phyloP scores from a whole-genome alignment of 345 rosid species.

The Salix purpurea region DNA sequence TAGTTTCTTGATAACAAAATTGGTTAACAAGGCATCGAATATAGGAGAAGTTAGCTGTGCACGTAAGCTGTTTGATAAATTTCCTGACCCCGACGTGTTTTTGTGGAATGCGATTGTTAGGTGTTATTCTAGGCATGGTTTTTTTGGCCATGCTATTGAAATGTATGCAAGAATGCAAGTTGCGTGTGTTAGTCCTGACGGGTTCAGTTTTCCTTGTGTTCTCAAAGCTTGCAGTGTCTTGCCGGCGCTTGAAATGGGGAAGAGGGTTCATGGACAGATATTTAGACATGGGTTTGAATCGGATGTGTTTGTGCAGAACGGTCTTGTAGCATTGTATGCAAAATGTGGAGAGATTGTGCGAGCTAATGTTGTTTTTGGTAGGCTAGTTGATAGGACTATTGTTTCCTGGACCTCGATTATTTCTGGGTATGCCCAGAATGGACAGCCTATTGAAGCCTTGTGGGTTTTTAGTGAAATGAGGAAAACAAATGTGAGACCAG shows the following conservation, averaged over 20 bases:
- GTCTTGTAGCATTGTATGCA: conserved; percentile 61
- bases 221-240: conserved; percentile 57
- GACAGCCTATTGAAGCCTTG: conserved; percentile 53
- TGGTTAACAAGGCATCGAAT: conserved; percentile 25
- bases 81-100: conserved; percentile 50
- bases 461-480: conserved; percentile 51
- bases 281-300: conserved; percentile 53
- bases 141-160: conserved; percentile 38
- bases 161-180: conserved; percentile 50
- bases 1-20: conserved; percentile 50
- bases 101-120: conserved; percentile 60
- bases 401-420: conserved; percentile 73
- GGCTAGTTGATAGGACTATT: conserved; percentile 42
- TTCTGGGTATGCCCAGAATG: conserved; percentile 66
- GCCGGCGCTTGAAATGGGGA: conserved; percentile 38
- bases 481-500: conserved; percentile 41
- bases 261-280: conserved; percentile 50
- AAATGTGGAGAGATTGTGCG: conserved; percentile 43
- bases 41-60: conserved; percentile 46
- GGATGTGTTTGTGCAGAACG: conserved; percentile 65
- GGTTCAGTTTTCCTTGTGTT: conserved; percentile 50
- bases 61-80: conserved; percentile 52
- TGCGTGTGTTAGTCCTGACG: conserved; percentile 46
- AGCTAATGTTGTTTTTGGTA: conserved; percentile 50
- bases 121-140: conserved; percentile 43